Percentiles rank a stretch among this genome's conserved stretches.
Conservation (phyloP, 495 filamentous ascomycete species). For the Chaetomium fimeti region DNA sequence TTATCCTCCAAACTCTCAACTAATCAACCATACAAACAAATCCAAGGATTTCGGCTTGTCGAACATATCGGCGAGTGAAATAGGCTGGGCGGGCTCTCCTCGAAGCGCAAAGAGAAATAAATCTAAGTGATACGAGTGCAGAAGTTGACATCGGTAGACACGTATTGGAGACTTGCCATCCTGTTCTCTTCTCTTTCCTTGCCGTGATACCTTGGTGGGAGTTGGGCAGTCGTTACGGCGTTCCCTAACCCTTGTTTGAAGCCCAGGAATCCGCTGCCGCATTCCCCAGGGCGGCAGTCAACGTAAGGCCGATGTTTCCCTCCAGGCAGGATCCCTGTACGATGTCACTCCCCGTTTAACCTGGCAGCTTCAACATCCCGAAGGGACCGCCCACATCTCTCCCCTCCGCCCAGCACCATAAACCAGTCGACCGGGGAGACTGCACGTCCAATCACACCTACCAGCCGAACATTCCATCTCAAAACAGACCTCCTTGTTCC, state of each 20-base stretch:
- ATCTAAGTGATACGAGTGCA: too few species aligned
- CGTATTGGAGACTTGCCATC: too few species aligned
- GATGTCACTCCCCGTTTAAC: background rate
- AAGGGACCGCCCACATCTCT: background rate
- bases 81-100: too few species aligned
- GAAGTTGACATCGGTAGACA: too few species aligned
- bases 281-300: background rate
- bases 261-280: background rate
- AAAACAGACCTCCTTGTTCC: background rate
- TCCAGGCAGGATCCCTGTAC: background rate
- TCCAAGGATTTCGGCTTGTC: too few species aligned
- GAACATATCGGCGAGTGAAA: too few species aligned
- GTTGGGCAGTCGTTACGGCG: background rate
- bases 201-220: background rate
- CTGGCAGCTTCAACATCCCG: background rate
- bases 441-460: background rate
- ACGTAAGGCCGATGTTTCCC: background rate
- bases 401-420: background rate
- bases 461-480: background rate
- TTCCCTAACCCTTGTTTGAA: background rate
- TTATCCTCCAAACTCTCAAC: too few species aligned
- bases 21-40: too few species aligned
- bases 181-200: too few species aligned
- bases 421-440: background rate
- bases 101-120: background rate